These are phyloP conservation scores for Lolium rigidum DNA, from an alignment of 176 grass and related monocot species.

Conservation along the genomic window DNA sequence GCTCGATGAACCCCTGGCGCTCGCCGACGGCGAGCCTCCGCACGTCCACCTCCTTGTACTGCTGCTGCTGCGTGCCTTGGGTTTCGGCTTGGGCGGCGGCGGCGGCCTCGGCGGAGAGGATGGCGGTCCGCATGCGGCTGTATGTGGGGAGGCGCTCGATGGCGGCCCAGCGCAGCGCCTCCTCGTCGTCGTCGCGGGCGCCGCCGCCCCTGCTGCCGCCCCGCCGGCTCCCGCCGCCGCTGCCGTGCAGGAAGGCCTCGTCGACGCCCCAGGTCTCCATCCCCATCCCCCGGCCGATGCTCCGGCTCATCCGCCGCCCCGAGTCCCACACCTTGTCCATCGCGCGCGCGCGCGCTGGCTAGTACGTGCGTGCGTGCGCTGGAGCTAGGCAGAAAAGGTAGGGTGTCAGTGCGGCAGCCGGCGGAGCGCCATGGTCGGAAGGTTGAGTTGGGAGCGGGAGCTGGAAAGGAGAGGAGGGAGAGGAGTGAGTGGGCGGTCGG, in stretches of 20 bases:
- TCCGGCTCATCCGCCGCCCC: constrained; percentile 73
- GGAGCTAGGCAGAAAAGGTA: too few relatives aligned
- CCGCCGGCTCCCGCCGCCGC: constrained; percentile 9
- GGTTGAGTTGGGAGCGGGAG: neutral
- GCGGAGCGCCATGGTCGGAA: neutral
- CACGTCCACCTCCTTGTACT: constrained; percentile 92
- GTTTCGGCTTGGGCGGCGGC: neutral
- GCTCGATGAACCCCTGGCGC: constrained; percentile 91
- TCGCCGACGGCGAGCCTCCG: constrained; percentile 67
- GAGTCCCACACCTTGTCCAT: constrained; percentile 89
- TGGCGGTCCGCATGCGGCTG: constrained; percentile 79
- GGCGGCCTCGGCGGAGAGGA: constrained; percentile 43
- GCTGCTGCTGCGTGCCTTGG: constrained; percentile 10
- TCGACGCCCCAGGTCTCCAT: constrained; percentile 86
- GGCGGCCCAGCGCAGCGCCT: constrained; percentile 90
- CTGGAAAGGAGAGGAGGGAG: neutral
- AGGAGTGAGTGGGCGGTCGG: neutral
- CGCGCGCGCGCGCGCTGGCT: constrained; percentile 5
- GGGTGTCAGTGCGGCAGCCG: neutral
- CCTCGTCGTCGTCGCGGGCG: constrained; percentile 69
- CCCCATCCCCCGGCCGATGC: constrained; percentile 79
- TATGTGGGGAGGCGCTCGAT: constrained; percentile 87
- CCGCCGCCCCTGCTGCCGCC: neutral
- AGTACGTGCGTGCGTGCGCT: too few relatives aligned
- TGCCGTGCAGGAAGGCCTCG: constrained; percentile 59